Evolutionary conservation across 1,284 basidiomycete species (phyloP), one percentile per base, ranked within the genome.

Genomic region (Moesziomyces globuligerus): DNA sequence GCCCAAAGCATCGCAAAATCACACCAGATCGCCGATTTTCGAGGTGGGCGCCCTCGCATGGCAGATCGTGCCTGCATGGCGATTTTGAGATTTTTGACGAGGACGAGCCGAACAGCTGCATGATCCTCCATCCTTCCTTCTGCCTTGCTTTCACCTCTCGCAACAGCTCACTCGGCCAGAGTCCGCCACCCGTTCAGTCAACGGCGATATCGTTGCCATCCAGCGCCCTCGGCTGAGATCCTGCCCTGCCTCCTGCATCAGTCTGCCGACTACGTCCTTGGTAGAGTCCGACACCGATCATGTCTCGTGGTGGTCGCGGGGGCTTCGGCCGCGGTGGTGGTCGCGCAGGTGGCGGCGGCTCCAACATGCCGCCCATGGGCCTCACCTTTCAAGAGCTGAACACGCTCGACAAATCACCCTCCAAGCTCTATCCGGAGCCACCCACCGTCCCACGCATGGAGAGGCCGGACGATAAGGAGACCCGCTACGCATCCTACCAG

Each of bases 391-490:
- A 74, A 52, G 67, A 71, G 25, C 55, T 74, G 21, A 56, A 59
- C 6, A 56, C 36, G n/a, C 44, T 74, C 29, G 72, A 74, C 53
- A 74, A 74, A 52, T 67, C 72, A 7, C 72, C 72, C 24, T 71
- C 67, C 3, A 74, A 74, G 44, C 66, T 67, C 3, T 74, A 74
- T 25, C 72, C 72, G 6, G 72, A 71, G 34, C 43, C 51, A 21
- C 38, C 48, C 13, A 62, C 70, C 4, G 40, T 64, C 0, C 64
- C 59, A 26, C 55, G 59, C 10, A 66, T 74, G 55, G 72, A 70
- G 34, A 47, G 62, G 38, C 62, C 64, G 0, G 58, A 66, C 40
- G 62, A 71, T 41, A 66, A 54, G 32, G 72, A 74, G 59, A 52
- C 64, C 41, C 62, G 62, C 26, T 70, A 60, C 47, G 72, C 72